Evolutionary conservation across 345 rosid genomes (phyloP).

Genomic region (Lumnitzera littorea): DNA sequence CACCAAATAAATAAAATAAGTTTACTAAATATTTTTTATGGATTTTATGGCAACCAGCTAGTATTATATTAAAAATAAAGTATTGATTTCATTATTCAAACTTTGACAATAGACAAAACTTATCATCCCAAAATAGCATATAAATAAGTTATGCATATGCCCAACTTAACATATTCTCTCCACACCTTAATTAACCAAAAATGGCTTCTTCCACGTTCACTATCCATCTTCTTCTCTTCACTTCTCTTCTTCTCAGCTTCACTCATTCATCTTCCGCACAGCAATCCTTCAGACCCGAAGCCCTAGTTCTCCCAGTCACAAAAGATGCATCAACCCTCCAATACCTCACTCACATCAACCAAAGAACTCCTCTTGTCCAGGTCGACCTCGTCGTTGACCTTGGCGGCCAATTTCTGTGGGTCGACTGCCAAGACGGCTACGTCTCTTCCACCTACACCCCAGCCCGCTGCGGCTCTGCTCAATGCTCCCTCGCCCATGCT

Average conservation of each 20-base stretch:
- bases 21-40: no score
- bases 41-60: no score
- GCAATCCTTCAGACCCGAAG: slow-evolving; percentile 55
- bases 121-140: no score
- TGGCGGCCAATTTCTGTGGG: slow-evolving; percentile 62
- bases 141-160: slow-evolving; percentile 6
- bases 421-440: slow-evolving; percentile 45
- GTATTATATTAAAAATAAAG: no score
- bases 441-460: slow-evolving; percentile 54
- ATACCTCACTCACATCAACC: slow-evolving; percentile 43
- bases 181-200: neutral
- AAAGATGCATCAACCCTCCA: slow-evolving; percentile 59
- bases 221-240: slow-evolving; percentile 2
- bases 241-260: slow-evolving; percentile 10
- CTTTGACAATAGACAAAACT: neutral
- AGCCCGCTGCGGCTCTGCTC: slow-evolving; percentile 44
- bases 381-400: slow-evolving; percentile 48
- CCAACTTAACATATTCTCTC: neutral
- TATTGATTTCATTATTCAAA: no score
- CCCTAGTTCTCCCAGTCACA: slow-evolving; percentile 46
- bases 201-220: slow-evolving; percentile 8
- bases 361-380: slow-evolving; percentile 49
- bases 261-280: slow-evolving; percentile 22
- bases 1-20: no score
- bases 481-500: slow-evolving; percentile 43